A percentile compares a stretch with the other conserved stretches of the same genome.
Conservation (phyloP, 2,329 filamentous ascomycete genomes). For the Ceratocystis ficicola region DNA sequence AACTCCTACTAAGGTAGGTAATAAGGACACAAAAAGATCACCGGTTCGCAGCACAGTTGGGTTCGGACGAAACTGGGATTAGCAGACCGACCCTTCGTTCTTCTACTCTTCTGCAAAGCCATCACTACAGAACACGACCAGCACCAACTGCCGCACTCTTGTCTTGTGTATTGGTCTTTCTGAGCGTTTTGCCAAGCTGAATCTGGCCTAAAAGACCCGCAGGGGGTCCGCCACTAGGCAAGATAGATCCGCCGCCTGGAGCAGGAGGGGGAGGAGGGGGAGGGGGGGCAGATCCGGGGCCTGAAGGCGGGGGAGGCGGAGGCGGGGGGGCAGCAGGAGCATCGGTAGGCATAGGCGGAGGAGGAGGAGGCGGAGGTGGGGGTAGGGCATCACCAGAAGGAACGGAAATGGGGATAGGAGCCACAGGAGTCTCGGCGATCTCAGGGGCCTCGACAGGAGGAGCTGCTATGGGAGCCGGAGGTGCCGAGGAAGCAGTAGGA, state of each 20-base stretch:
- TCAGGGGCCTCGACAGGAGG: slow-evolving; percentile 28
- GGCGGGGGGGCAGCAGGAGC: slow-evolving; percentile 31
- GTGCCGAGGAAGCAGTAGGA: slow-evolving; percentile 33
- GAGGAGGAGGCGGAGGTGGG: slow-evolving; percentile 25
- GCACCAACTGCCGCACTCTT: slow-evolving; percentile 59
- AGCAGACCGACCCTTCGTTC: not conserved
- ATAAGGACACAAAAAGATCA: not conserved
- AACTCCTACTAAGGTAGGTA: slow-evolving; percentile 12
- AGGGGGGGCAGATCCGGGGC: slow-evolving; percentile 29
- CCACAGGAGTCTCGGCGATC: slow-evolving; percentile 28
- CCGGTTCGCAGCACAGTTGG: not conserved
- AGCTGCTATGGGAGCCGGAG: slow-evolving; percentile 32
- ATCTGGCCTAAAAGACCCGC: slow-evolving; percentile 69
- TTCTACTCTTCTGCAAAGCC: not conserved
- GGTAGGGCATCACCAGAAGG: slow-evolving; percentile 25
- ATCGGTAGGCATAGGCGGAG: slow-evolving; percentile 30
- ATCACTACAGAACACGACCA: slow-evolving; percentile 55
- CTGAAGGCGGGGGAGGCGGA: slow-evolving; percentile 29
- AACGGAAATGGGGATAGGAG: slow-evolving; percentile 25
- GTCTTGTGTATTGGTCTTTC: slow-evolving; percentile 84
- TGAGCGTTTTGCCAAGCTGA: slow-evolving; percentile 62
- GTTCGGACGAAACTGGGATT: not conserved
- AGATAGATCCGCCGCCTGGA: slow-evolving; percentile 28
- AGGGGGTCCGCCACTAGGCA: slow-evolving; percentile 38
- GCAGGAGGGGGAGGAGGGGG: slow-evolving; percentile 29